phyloP scores from a whole-genome alignment of 164 flowering plant species.

The Liriodendron chinense region DNA sequence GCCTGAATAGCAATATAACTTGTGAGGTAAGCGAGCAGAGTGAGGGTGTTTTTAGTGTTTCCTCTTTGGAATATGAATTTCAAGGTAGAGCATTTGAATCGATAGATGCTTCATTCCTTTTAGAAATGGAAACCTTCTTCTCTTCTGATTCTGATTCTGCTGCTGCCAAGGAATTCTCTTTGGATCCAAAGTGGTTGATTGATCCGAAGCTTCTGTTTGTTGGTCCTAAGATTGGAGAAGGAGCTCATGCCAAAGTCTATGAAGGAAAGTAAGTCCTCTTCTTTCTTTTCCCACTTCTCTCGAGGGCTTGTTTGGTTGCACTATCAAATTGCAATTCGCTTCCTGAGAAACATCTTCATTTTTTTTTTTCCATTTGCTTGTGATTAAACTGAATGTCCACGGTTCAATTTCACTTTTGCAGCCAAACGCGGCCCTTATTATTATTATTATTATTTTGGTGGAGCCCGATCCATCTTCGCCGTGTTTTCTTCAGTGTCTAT shows the following conservation, averaged over 20 bases:
- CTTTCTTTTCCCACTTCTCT: background rate
- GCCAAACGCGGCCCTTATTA: too few relatives aligned
- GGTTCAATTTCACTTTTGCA: too few relatives aligned
- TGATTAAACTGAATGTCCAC: too few relatives aligned
- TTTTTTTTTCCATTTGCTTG: background rate
- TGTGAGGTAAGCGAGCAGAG: too few relatives aligned
- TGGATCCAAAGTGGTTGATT: slow-evolving; percentile 76
- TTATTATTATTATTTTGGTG: background rate
- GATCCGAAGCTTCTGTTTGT: slow-evolving; percentile 90
- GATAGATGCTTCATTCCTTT: background rate
- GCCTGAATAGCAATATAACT: too few relatives aligned
- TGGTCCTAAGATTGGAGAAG: slow-evolving; percentile 93
- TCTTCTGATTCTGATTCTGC: background rate
- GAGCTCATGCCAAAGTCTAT: slow-evolving; percentile 96
- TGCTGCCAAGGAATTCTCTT: slow-evolving; percentile 31
- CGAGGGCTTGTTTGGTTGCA: background rate
- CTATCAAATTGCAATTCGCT: background rate
- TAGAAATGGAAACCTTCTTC: too few relatives aligned
- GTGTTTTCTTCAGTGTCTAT: too few relatives aligned
- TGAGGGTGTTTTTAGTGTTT: too few relatives aligned
- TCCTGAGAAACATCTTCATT: background rate
- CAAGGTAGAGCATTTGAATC: too few relatives aligned
- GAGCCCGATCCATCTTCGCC: background rate
- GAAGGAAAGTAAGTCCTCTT: slow-evolving; percentile 86
- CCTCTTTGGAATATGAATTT: too few relatives aligned